These are phyloP conservation scores for Termitomyces bulborhizus DNA, from an alignment of 768 basidiomycete genomes.

Conservation along the genomic window DNA sequence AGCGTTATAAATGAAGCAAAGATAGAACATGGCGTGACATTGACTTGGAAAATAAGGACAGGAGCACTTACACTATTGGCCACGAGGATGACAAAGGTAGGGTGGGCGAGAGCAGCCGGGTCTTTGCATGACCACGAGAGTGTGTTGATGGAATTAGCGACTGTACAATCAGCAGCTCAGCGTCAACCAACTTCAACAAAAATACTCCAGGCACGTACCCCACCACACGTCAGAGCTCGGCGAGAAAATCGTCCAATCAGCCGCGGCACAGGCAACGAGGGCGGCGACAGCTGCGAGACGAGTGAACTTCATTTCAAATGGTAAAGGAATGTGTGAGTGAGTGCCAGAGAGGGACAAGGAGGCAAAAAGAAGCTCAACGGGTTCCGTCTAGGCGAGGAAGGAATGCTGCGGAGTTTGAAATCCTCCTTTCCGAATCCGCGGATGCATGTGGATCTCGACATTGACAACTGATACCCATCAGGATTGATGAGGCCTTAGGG, in stretches of 20 bases:
- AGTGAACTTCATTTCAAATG: conserved; percentile 13
- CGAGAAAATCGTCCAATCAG: conserved; percentile 36
- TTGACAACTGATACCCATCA: no score
- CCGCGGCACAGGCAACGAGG: conserved; percentile 30
- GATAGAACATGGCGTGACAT: not conserved
- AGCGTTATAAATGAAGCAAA: not conserved
- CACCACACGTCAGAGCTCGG: conserved; percentile 51
- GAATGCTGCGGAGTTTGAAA: conserved; percentile 5
- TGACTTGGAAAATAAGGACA: no score
- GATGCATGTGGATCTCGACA: no score
- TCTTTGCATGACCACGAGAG: conserved; percentile 52
- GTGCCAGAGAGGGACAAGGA: not conserved
- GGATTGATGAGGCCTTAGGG: no score
- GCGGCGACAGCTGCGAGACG: conserved; percentile 29
- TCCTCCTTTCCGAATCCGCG: not conserved
- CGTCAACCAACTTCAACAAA: not conserved
- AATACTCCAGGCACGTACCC: conserved; percentile 36
- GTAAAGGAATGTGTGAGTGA: conserved; percentile 14
- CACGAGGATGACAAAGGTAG: conserved; percentile 47
- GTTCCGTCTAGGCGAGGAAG: not conserved
- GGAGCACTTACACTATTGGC: conserved; percentile 27
- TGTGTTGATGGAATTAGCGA: conserved; percentile 50
- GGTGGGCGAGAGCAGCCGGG: conserved; percentile 18
- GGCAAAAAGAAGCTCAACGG: not conserved
- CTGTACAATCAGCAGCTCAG: conserved; percentile 24